Conservation (phyloP, 805 yeast genomes). For the Scheffersomyces spartinae region DNA sequence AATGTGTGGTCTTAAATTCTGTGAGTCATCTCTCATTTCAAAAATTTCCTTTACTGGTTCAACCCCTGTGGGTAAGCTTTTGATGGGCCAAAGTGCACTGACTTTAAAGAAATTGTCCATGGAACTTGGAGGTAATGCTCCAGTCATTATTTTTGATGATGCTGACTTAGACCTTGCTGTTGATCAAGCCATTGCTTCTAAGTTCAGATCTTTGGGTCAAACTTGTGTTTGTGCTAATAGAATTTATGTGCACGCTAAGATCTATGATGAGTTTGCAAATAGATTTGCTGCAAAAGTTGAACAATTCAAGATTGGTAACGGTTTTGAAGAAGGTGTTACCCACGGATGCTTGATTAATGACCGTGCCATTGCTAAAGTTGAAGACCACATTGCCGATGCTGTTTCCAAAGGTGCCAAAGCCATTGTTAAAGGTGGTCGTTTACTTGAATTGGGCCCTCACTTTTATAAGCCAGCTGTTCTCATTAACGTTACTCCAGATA, state of each 20-base stretch:
- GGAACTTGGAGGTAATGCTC: conserved; percentile 63
- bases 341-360: conserved; percentile 49
- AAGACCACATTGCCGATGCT: conserved; percentile 44
- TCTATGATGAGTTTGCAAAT: conserved; percentile 37
- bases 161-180: conserved; percentile 48
- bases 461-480: conserved; percentile 47
- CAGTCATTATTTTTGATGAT: conserved; percentile 49
- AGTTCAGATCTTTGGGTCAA: conserved; percentile 53
- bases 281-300: conserved; percentile 34
- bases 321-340: conserved; percentile 37
- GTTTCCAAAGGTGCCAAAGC: conserved; percentile 41
- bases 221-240: conserved; percentile 58
- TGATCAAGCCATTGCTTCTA: conserved; percentile 38
- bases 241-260: conserved; percentile 40
- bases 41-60: conserved; percentile 59
- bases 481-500: conserved; percentile 37
- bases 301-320: conserved; percentile 43
- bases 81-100: conserved; percentile 45
- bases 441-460: conserved; percentile 36
- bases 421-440: conserved; percentile 40
- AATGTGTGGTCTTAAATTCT: conserved; percentile 38
- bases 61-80: conserved; percentile 46
- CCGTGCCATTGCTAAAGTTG: conserved; percentile 40
- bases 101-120: conserved; percentile 50
- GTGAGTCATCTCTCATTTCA: conserved; percentile 36